Percentiles rank a stretch among this genome's conserved stretches.
These are phyloP conservation scores for Cytospora mali DNA, from an alignment of 2,329 filamentous ascomycete species.

Conservation along the genomic window DNA sequence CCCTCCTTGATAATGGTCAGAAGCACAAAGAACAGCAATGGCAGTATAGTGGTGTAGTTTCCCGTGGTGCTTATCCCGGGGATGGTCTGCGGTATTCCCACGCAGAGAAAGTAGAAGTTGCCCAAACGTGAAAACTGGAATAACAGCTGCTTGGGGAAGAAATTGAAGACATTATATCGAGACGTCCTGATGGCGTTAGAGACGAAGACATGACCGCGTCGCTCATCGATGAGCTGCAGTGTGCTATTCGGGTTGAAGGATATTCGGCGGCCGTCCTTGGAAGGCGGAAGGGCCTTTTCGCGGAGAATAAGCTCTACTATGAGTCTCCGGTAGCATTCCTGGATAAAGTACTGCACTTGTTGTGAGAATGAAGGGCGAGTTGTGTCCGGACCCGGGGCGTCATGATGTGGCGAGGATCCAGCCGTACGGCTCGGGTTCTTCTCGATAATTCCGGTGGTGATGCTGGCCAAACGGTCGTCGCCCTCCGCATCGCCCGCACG, in stretches of 20 bases:
- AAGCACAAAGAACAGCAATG: conserved; percentile 73
- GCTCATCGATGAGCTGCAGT: conserved; percentile 49
- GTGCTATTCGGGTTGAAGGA: conserved; percentile 27
- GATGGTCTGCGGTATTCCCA: conserved; percentile 83
- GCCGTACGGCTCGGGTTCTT: conserved; percentile 11
- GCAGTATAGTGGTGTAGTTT: conserved; percentile 73
- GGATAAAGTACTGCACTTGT: conserved; percentile 2
- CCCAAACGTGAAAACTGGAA: conserved; percentile 85
- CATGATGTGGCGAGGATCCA: conserved; percentile 11
- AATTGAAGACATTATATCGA: conserved; percentile 82
- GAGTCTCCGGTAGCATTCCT: conserved; percentile 16
- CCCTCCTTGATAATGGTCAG: conserved; percentile 85
- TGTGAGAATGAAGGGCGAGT: background rate
- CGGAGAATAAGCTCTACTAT: conserved; percentile 29
- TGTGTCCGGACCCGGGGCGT: background rate
- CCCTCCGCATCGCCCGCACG: conserved; percentile 6
- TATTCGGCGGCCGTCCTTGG: conserved; percentile 35
- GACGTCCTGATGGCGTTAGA: conserved; percentile 75
- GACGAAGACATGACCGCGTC: conserved; percentile 53
- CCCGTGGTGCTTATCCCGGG: conserved; percentile 77
- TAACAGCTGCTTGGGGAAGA: conserved; percentile 80
- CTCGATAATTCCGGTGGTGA: conserved; percentile 17
- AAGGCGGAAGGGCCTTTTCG: conserved; percentile 31
- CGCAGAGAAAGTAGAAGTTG: conserved; percentile 85
- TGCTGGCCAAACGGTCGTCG: background rate